These are phyloP conservation scores for Saccharomyces jurei DNA, from an alignment of 805 yeast species.

Conservation along the genomic window DNA sequence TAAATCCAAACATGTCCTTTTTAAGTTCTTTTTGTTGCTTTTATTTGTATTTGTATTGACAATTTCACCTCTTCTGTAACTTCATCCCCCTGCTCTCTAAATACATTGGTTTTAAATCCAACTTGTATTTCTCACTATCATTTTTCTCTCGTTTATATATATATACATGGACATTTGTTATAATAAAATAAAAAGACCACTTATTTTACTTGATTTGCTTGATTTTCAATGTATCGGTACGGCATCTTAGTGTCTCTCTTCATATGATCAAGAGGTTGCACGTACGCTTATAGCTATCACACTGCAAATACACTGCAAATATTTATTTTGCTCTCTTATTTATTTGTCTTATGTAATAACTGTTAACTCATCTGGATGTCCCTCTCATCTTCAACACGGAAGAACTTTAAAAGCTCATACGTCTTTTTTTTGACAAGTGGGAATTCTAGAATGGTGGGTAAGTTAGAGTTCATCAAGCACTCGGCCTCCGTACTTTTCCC, in stretches of 20 bases:
- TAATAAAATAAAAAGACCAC: background rate
- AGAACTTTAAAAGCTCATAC: background rate
- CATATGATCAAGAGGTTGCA: background rate
- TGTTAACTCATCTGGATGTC: background rate
- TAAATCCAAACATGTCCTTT: background rate
- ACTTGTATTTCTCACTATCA: background rate
- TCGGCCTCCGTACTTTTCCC: constrained; percentile 35
- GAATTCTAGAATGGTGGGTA: constrained; percentile 5
- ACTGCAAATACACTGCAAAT: background rate
- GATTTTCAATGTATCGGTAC: background rate
- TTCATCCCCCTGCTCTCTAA: background rate
- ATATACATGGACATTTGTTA: background rate
- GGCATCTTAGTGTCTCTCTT: background rate
- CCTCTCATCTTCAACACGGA: background rate
- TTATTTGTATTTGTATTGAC: background rate
- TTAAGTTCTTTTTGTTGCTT: background rate
- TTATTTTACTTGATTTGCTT: background rate
- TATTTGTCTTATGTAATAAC: background rate
- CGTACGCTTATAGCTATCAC: background rate
- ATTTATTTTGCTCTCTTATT: background rate
- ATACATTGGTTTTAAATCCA: background rate
- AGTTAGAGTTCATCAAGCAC: constrained; percentile 3
- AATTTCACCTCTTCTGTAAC: background rate
- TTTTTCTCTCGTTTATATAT: background rate
- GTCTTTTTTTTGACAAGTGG: background rate